phyloP scores from a whole-genome alignment of 164 flowering plant genomes.

The Santalum album region DNA sequence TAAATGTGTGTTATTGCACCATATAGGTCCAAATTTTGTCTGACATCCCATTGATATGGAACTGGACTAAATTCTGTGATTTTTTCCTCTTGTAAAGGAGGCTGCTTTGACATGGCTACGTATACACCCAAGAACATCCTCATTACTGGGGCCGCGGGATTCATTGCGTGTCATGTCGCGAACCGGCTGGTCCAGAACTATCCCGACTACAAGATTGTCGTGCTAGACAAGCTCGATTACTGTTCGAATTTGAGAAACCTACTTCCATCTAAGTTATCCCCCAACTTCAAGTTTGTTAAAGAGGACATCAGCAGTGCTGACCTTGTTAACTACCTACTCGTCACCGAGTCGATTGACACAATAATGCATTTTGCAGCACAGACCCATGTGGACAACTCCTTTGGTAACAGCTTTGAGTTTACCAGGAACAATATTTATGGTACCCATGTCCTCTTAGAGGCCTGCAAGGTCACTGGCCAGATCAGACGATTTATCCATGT shows the following conservation, averaged over 20 bases:
- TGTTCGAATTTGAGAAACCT: constrained; percentile 25
- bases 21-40: too few relatives aligned
- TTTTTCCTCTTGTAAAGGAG: constrained; percentile 6
- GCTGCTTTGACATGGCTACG: constrained; percentile 10
- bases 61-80: not conserved
- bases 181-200: constrained; percentile 26
- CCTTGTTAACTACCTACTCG: constrained; percentile 24
- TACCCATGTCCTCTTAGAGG: constrained; percentile 34
- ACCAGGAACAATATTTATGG: constrained; percentile 32
- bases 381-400: constrained; percentile 37
- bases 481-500: constrained; percentile 31
- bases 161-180: constrained; percentile 31
- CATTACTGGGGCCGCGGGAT: constrained; percentile 28
- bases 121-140: constrained; percentile 27
- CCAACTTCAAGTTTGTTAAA: constrained; percentile 33
- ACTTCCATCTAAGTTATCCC: constrained; percentile 16
- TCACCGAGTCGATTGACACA: constrained; percentile 29
- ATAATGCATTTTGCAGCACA: constrained; percentile 40
- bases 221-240: constrained; percentile 32
- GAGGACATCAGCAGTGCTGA: constrained; percentile 31
- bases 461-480: constrained; percentile 27
- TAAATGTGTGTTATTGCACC: too few relatives aligned
- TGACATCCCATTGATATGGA: too few relatives aligned
- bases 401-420: constrained; percentile 35
- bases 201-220: constrained; percentile 28